Evolutionary conservation across 495 filamentous ascomycete genomes (phyloP).

Genomic region (Penicilliopsis zonata): DNA sequence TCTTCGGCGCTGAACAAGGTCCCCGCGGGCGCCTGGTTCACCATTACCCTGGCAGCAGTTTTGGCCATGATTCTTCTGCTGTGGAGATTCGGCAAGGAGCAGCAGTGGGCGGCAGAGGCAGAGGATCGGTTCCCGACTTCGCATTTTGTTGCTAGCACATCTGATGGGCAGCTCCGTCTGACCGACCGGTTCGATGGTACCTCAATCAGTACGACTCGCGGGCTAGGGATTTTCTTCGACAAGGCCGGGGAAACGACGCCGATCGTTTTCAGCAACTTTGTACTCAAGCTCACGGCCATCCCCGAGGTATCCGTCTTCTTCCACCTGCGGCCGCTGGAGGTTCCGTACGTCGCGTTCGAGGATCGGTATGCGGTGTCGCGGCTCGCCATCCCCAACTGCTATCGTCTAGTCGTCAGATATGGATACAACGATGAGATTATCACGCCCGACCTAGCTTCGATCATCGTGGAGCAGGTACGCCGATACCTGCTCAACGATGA

Average conservation of each 20-base stretch:
- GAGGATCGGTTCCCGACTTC: conserved; percentile 39
- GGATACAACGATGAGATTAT: conserved; percentile 62
- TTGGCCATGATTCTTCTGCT: conserved; percentile 50
- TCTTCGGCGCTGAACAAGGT: conserved; percentile 57
- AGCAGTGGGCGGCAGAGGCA: conserved; percentile 57
- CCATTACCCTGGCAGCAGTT: conserved; percentile 46
- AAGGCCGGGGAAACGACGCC: conserved; percentile 44
- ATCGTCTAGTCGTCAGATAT: conserved; percentile 53
- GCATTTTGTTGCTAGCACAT: conserved; percentile 21
- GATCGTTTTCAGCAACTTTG: conserved; percentile 50
- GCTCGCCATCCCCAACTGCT: conserved; percentile 42
- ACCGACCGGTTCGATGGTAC: conserved; percentile 31
- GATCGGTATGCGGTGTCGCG: conserved; percentile 36
- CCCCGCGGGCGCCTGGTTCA: conserved; percentile 65
- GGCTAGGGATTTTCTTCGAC: conserved; percentile 55
- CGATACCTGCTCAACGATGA: conserved; percentile 31
- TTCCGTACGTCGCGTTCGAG: conserved; percentile 23
- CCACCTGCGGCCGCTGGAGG: conserved; percentile 45
- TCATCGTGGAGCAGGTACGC: conserved; percentile 49
- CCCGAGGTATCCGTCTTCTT: conserved; percentile 51
- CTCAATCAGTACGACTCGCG: conserved; percentile 30
- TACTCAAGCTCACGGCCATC: conserved; percentile 46
- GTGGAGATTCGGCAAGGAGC: conserved; percentile 66
- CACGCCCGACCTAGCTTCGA: conserved; percentile 42
- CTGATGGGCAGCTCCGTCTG: conserved; percentile 9